Conservation (phyloP, 164 flowering plant species). For the Chloranthus sessilifolius region DNA sequence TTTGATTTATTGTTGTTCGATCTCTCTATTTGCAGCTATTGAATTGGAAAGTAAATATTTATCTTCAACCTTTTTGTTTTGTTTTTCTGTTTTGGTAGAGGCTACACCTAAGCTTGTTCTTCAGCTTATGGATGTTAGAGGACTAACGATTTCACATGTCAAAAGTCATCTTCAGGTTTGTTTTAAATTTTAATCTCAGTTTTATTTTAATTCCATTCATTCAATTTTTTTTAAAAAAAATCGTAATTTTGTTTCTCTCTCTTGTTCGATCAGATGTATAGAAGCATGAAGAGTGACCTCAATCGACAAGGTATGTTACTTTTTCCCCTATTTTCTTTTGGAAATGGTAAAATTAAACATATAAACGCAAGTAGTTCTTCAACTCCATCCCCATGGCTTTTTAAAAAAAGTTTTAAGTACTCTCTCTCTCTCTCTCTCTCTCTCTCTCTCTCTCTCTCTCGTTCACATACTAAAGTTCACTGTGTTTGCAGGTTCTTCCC, state of each 20-base stretch:
- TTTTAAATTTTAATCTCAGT: too few species aligned
- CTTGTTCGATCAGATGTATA: slow-evolving; percentile 54
- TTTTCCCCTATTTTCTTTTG: neutral
- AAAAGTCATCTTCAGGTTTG: slow-evolving; percentile 96
- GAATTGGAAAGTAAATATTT: too few species aligned
- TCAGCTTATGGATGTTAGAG: slow-evolving; percentile 81
- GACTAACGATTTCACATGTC: slow-evolving; percentile 83
- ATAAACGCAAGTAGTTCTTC: too few species aligned
- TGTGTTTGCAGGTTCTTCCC: neutral
- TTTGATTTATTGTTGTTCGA: neutral
- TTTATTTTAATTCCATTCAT: too few species aligned
- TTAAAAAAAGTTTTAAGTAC: neutral
- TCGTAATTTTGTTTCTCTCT: neutral
- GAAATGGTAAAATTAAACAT: too few species aligned
- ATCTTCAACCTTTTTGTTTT: neutral
- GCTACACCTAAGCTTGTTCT: slow-evolving; percentile 91
- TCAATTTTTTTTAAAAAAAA: neutral
- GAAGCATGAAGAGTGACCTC: slow-evolving; percentile 60
- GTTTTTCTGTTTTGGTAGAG: slow-evolving; percentile 24
- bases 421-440: slow-evolving; percentile 3
- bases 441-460: slow-evolving; percentile 21
- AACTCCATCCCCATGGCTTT: neutral
- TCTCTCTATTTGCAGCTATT: neutral
- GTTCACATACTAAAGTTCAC: neutral
- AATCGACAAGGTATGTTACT: slow-evolving; percentile 37